Conservation (phyloP, 768 basidiomycete genomes). For the Lactifluus subvellereus region DNA sequence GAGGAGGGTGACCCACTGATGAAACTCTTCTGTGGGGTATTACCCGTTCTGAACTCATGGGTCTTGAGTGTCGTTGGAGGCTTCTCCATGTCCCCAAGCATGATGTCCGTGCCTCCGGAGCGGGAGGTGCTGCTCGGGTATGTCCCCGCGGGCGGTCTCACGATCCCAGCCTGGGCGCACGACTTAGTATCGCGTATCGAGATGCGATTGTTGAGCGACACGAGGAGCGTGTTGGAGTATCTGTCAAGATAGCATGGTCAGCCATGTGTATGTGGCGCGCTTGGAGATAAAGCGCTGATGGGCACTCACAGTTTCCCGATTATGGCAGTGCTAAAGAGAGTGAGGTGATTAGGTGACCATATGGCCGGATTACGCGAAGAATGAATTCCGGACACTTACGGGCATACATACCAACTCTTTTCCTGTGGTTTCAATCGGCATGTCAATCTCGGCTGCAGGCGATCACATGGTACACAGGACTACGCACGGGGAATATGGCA, state of each 20-base stretch:
- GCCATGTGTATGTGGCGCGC: neutral
- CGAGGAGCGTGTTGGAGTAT: conserved; percentile 29
- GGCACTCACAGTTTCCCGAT: conserved; percentile 15
- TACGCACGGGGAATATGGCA: conserved; percentile 1
- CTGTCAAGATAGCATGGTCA: neutral
- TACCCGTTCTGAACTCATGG: neutral
- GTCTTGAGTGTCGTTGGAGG: neutral
- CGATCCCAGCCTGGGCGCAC: neutral
- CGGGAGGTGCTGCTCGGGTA: neutral
- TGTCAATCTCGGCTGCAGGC: neutral
- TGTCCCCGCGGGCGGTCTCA: neutral
- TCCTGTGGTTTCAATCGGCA: neutral
- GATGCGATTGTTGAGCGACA: conserved; percentile 26
- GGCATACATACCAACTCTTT: conserved; percentile 4
- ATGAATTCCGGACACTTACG: neutral
- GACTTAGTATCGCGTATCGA: neutral
- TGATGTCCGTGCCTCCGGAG: neutral
- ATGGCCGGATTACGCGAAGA: neutral
- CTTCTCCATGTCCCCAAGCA: neutral
- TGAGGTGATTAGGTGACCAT: neutral
- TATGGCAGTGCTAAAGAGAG: conserved; percentile 3
- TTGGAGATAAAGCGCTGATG: neutral
- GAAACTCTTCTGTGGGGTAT: neutral
- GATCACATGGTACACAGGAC: neutral
- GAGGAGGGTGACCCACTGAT: neutral